phyloP scores from a whole-genome alignment of 108 stramenopile species.

The Thalassiosira profunda region DNA sequence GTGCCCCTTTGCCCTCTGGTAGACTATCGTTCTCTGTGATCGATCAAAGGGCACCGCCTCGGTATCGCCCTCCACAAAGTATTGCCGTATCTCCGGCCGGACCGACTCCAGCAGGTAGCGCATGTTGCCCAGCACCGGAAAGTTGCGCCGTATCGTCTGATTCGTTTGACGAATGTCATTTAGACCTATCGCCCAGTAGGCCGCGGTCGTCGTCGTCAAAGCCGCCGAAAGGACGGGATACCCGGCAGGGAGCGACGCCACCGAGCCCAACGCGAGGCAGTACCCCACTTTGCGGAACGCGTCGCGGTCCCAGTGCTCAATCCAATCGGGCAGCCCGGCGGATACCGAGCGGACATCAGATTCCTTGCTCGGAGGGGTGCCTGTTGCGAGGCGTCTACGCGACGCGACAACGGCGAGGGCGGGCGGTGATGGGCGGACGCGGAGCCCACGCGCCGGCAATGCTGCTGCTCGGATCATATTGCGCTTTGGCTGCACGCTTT shows the following conservation, averaged over 20 bases:
- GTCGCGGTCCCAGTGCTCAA: slow-evolving; percentile 65
- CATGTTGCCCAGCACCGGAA: slow-evolving; percentile 86
- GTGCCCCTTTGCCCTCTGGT: slow-evolving; percentile 76
- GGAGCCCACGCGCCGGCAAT: too few relatives aligned
- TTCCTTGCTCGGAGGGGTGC: background rate
- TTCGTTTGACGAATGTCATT: slow-evolving; percentile 70
- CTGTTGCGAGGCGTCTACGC: too few relatives aligned
- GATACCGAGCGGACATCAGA: slow-evolving; percentile 1
- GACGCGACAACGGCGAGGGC: too few relatives aligned
- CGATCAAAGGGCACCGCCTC: slow-evolving; percentile 80
- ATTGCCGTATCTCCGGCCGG: slow-evolving; percentile 88
- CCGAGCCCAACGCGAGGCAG: slow-evolving; percentile 35
- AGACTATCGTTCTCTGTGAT: slow-evolving; percentile 65
- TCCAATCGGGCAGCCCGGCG: slow-evolving; percentile 57
- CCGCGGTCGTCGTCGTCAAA: slow-evolving; percentile 42
- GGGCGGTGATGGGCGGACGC: too few relatives aligned
- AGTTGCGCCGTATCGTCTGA: slow-evolving; percentile 84
- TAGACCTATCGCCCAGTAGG: slow-evolving; percentile 81
- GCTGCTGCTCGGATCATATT: too few relatives aligned
- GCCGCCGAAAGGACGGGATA: slow-evolving; percentile 17
- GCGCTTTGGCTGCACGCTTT: too few relatives aligned
- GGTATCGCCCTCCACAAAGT: slow-evolving; percentile 80
- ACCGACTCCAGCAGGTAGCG: slow-evolving; percentile 86
- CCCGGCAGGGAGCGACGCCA: background rate
- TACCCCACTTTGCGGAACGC: slow-evolving; percentile 66